Conservation (phyloP, 2,329 filamentous ascomycete genomes). For the Aureobasidium sp. region DNA sequence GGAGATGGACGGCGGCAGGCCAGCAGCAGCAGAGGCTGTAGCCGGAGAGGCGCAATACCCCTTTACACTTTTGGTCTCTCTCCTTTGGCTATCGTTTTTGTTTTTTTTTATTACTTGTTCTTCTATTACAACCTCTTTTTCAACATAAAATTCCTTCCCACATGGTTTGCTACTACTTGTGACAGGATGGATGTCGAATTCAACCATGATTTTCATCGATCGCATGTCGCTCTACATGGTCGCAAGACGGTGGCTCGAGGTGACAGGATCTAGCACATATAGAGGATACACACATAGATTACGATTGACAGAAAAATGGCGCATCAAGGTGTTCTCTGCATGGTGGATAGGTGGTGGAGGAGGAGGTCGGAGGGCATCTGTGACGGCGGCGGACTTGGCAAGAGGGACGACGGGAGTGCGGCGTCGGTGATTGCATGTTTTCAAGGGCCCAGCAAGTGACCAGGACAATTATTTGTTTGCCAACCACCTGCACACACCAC, state of each 20-base stretch:
- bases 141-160: background rate
- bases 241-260: background rate
- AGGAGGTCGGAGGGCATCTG: too few relatives aligned
- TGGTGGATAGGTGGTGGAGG: background rate
- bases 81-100: constrained; percentile 8
- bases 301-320: background rate
- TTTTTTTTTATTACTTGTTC: background rate
- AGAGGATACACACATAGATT: background rate
- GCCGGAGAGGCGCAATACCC: constrained; percentile 10
- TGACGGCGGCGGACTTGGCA: constrained; percentile 2
- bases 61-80: constrained; percentile 5
- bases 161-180: background rate
- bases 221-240: background rate
- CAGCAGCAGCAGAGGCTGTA: constrained; percentile 4
- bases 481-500: background rate
- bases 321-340: background rate
- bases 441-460: background rate
- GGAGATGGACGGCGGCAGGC: background rate
- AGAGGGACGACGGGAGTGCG: background rate
- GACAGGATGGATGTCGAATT: background rate
- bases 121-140: background rate
- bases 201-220: background rate
- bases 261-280: background rate
- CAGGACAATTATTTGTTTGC: background rate
- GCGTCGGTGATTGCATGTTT: constrained; percentile 2